phyloP scores from a whole-genome alignment of 1,139 yeast species.

The Pichia sp. region DNA sequence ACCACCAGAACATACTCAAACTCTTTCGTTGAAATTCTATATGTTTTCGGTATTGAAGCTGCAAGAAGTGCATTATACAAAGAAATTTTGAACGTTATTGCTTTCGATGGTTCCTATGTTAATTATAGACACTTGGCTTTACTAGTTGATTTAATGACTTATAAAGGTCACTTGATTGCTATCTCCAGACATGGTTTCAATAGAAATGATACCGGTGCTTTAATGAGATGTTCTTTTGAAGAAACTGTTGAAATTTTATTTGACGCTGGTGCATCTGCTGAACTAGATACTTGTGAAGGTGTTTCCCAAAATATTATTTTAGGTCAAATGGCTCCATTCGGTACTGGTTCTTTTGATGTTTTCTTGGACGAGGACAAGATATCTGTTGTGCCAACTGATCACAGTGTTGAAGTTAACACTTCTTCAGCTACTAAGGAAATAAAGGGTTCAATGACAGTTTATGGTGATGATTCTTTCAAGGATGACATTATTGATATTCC shows the following conservation, averaged over 20 bases:
- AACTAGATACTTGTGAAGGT: constrained; percentile 96
- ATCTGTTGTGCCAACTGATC: constrained; percentile 52
- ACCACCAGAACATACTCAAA: constrained; percentile 85
- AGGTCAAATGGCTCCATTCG: constrained; percentile 98
- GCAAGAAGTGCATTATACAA: constrained; percentile 90
- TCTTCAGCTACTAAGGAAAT: constrained; percentile 25
- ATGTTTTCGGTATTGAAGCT: constrained; percentile 97
- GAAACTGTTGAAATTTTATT: constrained; percentile 96
- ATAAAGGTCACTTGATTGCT: constrained; percentile 97
- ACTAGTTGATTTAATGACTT: constrained; percentile 96
- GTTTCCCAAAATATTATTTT: constrained; percentile 96
- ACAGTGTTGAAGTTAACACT: constrained; percentile 26
- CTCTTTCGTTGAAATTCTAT: constrained; percentile 91
- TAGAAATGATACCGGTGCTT: constrained; percentile 96
- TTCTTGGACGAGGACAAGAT: constrained; percentile 89
- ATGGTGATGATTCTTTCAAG: constrained; percentile 65
- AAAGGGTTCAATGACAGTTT: constrained; percentile 94
- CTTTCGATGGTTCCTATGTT: constrained; percentile 98
- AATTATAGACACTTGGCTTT: constrained; percentile 98
- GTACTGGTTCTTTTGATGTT: constrained; percentile 97
- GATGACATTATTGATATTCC: constrained; percentile 72
- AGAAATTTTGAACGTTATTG: constrained; percentile 94
- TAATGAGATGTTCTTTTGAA: constrained; percentile 99
- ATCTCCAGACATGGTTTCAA: constrained; percentile 99
- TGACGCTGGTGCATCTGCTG: constrained; percentile 98